phyloP scores from a whole-genome alignment of 345 rosid species.

The Hirschfeldia incana region DNA sequence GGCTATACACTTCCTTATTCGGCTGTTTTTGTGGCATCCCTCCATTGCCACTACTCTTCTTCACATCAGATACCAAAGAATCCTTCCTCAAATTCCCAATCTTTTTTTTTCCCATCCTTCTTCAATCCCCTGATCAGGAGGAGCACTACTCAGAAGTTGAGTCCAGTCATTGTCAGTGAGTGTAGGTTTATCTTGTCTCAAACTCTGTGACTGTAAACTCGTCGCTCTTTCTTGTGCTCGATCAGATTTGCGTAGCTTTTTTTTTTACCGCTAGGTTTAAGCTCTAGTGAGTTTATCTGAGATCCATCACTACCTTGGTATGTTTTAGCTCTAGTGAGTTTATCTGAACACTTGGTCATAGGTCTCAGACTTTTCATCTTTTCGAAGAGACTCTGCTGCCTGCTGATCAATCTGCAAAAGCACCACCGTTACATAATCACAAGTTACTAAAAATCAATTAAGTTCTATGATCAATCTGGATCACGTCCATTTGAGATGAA shows the following conservation, averaged over 20 bases:
- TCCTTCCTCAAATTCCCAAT: conserved; percentile 45
- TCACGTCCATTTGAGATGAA: not conserved
- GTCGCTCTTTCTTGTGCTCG: conserved; percentile 14
- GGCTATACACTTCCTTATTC: conserved; percentile 54
- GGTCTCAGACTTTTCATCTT: conserved; percentile 60
- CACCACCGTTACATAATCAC: no score
- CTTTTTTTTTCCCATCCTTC: conserved; percentile 54
- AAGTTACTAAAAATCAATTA: no score
- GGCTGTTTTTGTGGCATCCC: conserved; percentile 35
- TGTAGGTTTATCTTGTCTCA: conserved; percentile 44
- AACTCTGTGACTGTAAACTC: conserved; percentile 18
- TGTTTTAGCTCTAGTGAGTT: conserved; percentile 46
- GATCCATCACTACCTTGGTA: conserved; percentile 48
- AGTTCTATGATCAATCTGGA: not conserved
- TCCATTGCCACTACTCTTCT: conserved; percentile 38
- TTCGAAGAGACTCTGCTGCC: conserved; percentile 88
- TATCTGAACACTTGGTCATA: conserved; percentile 46
- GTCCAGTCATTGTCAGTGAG: conserved; percentile 92
- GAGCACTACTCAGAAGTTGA: conserved; percentile 56
- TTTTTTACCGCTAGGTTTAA: conserved; percentile 18
- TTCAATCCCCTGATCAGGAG: conserved; percentile 50
- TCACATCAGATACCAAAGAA: conserved; percentile 45
- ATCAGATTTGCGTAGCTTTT: conserved; percentile 22
- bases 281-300: conserved; percentile 44
- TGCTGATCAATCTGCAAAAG: conserved; percentile 92